phyloP scores from a whole-genome alignment of 352 stramenopile species.

The Thalassiosira livingstoniorum region DNA sequence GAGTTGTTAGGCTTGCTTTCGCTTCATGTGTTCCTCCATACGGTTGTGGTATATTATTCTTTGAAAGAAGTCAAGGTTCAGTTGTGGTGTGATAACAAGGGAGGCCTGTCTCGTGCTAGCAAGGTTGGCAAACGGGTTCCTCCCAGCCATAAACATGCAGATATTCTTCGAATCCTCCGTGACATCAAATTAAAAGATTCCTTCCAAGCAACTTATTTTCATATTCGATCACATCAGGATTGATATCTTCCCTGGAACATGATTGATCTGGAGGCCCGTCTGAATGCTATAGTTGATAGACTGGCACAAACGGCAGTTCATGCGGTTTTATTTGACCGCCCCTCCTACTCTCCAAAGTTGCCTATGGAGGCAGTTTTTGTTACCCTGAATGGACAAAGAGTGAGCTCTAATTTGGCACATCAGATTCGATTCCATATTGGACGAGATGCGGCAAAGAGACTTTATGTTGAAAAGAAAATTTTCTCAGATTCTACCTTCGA shows the following conservation, averaged over 20 bases:
- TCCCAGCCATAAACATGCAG: conserved; percentile 2
- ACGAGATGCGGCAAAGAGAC: background rate
- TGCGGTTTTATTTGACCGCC: too few species aligned
- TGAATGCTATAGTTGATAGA: too few species aligned
- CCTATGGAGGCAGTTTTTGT: too few species aligned
- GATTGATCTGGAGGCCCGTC: too few species aligned
- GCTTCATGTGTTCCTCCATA: background rate
- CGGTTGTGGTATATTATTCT: background rate
- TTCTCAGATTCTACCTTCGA: background rate
- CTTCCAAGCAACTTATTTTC: background rate
- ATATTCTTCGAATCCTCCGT: conserved; percentile 7
- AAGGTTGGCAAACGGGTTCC: background rate
- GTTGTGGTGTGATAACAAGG: conserved; percentile 24
- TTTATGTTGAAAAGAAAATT: background rate
- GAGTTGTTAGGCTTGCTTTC: conserved; percentile 14
- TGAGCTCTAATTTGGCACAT: too few species aligned
- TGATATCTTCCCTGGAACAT: too few species aligned
- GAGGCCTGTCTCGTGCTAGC: background rate
- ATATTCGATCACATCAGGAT: conserved; percentile 7
- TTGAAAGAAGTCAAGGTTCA: background rate
- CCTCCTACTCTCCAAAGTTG: too few species aligned
- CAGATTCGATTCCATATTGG: too few species aligned
- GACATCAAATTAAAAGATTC: background rate
- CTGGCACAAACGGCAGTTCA: too few species aligned
- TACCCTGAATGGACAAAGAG: too few species aligned